These are phyloP conservation scores for Pelargonium nanum DNA, from an alignment of 345 rosid genomes.

Conservation along the genomic window DNA sequence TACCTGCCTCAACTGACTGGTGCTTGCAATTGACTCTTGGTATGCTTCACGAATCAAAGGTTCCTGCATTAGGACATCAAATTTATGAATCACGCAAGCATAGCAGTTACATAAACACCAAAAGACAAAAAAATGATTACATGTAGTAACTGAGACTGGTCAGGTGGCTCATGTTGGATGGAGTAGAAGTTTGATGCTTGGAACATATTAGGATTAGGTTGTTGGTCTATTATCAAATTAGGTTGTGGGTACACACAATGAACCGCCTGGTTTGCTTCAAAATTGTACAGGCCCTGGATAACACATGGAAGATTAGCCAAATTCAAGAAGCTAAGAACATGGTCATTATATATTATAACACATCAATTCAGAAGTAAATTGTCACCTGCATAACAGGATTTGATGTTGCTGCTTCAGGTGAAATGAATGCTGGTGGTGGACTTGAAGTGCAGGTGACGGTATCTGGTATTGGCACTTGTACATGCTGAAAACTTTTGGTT, in stretches of 20 bases:
- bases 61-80: constrained; percentile 10
- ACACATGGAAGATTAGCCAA: too few species aligned
- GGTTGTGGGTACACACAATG: constrained; percentile 18
- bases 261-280: constrained; percentile 19
- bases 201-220: constrained; percentile 14
- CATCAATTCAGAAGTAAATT: too few species aligned
- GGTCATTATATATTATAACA: too few species aligned
- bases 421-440: too few species aligned
- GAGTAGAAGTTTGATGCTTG: constrained; percentile 19
- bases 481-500: too few species aligned
- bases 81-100: background rate
- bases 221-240: constrained; percentile 17
- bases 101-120: background rate
- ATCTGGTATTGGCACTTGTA: too few species aligned
- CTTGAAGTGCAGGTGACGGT: too few species aligned
- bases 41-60: constrained; percentile 9
- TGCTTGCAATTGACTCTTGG: constrained; percentile 8
- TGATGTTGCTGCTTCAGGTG: too few species aligned
- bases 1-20: constrained; percentile 17
- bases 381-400: too few species aligned
- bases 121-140: constrained; percentile 8
- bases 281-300: constrained; percentile 17
- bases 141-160: constrained; percentile 18
- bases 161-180: constrained; percentile 15
- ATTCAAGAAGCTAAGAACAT: too few species aligned